Base-by-base conservation (phyloP, 23 red algal genomes). In the Cyanidioschyzon merolae region DNA sequence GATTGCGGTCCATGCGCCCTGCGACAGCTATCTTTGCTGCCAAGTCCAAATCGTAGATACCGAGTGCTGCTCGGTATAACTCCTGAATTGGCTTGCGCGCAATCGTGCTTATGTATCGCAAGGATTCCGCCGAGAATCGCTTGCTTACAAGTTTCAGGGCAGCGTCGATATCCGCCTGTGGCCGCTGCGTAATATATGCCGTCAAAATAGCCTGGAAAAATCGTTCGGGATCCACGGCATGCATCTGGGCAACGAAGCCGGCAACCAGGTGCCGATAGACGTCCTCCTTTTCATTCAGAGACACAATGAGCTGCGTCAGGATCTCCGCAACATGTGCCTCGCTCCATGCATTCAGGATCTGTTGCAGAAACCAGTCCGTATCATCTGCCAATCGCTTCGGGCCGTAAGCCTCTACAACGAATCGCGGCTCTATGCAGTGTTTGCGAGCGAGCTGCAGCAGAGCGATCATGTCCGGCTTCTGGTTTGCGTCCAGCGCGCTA, bases 371-470 rank as follows among this genome's bases (percentile, higher is more conserved):
- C 82, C 18, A 84, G 34, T 25, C 26, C 0, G 27, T 71, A 39
- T 57, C 58, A 78, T 32, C 24, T 37, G 2, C 80, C 21, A 58
- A 90, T 79, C 25, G 39, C 51, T n/a, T 77, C 84, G 41, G 68
- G 76, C 41, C 87, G 51, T n/a, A 77, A 27, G 32, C 78, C 50
- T 76, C 81, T 18, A 83, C 90, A 3, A 94, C 41, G 27, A 77
- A 38, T 37, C 86, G 82, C 79, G 79, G 82, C 37, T 94, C 84
- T 54, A 94, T 79, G 38, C 78, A 32, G n/a, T 94, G 90, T 30
- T 40, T 74, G 31, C 84, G 75, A 50, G 79, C 80, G n/a, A 94
- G 82, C 50, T 1, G 32, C 25, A 94, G 83, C 0, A 84, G 84
- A 0, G 83, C 63, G 58, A 50, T 26, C 57, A 75, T 85, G 12